Percentiles rank a stretch among this genome's conserved stretches.
Conservation (phyloP, 139 green algal genomes). For the Chlorella sp. region DNA sequence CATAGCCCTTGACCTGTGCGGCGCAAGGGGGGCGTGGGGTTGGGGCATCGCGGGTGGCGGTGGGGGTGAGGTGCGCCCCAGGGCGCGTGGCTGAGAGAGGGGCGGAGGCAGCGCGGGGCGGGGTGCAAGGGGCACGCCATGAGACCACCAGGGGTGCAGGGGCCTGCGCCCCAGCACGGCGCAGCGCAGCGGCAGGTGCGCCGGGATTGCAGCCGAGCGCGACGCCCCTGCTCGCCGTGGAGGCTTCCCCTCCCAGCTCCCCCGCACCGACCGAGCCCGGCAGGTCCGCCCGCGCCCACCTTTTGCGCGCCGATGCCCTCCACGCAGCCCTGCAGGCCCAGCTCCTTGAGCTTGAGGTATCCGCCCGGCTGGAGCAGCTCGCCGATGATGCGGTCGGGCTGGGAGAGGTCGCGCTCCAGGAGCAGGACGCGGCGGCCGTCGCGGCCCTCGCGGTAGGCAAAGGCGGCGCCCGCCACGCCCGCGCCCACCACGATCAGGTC, state of each 20-base stretch:
- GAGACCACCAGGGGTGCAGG: too few relatives aligned
- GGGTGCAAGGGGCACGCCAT: background rate
- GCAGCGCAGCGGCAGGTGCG: too few relatives aligned
- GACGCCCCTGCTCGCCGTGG: too few relatives aligned
- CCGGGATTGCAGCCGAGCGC: too few relatives aligned
- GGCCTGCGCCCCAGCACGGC: too few relatives aligned
- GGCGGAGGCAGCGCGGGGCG: background rate
- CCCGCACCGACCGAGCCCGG: too few relatives aligned
- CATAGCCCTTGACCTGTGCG: slow-evolving; percentile 91
- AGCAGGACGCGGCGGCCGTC: slow-evolving; percentile 84
- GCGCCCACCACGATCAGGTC: slow-evolving; percentile 95
- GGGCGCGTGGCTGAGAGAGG: background rate
- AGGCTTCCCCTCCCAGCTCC: too few relatives aligned
- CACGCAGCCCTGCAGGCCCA: slow-evolving; percentile 83
- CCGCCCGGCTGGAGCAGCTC: slow-evolving; percentile 98
- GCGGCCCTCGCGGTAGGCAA: slow-evolving; percentile 81
- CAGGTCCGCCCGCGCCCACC: too few relatives aligned
- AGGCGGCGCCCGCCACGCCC: slow-evolving; percentile 85
- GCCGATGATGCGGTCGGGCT: slow-evolving; percentile 98
- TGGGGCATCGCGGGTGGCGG: too few relatives aligned
- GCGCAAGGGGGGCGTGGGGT: too few relatives aligned
- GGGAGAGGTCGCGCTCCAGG: slow-evolving; percentile 88
- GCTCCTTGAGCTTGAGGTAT: slow-evolving; percentile 88
- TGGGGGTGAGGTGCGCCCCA: too few relatives aligned
- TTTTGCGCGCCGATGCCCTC: slow-evolving; percentile 91